Evolutionary conservation across 805 yeast species (phyloP), one percentile per base, ranked within the genome.

Genomic region (Dipodascopsis uninucleata): DNA sequence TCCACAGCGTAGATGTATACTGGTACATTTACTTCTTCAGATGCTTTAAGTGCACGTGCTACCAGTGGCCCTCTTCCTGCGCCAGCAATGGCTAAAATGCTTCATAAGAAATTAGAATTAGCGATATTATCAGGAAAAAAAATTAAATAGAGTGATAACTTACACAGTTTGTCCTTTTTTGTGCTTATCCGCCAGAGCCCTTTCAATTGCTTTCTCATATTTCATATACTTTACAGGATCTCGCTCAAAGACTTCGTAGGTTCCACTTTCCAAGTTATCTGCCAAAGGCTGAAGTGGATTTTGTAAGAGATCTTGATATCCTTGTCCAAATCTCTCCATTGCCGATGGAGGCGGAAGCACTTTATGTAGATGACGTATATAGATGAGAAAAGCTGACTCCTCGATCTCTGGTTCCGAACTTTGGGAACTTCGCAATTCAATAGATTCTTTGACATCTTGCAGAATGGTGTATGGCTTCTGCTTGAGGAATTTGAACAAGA

Each of bases 1-100:
- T 89, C 96, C 12, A 87, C 65, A 1, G 93, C 86, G 16, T 71
- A 67, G 2, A 81, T 60, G 17, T 57, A 56, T 8, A 65, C 56
- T 1, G 53, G 31, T 3, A 56, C 45, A 16, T 49, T 42, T 3
- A 60, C 57, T 3, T 47, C 41, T 2, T 61, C 56, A 1, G 78
- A 55, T 2, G 79, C 76, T 4, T 64, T 58, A 24, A 74, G 64
- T 0, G 76, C 67, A 17, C 73, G 68, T 34, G 79, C 79, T 2
- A 88, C 79, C 23, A 89, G 64, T 0, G 90, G 89, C 1, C 97
- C 97, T 35, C 87, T 68, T 1, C 97, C 97, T 0, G 96, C 93
- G 0, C 97, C 97, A 2, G 83, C 79, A 1, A 89, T 73, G 3
- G 83, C 71, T 6, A 85, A 65, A 9, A 45, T n/a, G 24, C 36